Evolutionary conservation across 1,284 basidiomycete species (phyloP), one percentile per base, ranked within the genome.

Genomic region (Ceratobasidium papillatum): DNA sequence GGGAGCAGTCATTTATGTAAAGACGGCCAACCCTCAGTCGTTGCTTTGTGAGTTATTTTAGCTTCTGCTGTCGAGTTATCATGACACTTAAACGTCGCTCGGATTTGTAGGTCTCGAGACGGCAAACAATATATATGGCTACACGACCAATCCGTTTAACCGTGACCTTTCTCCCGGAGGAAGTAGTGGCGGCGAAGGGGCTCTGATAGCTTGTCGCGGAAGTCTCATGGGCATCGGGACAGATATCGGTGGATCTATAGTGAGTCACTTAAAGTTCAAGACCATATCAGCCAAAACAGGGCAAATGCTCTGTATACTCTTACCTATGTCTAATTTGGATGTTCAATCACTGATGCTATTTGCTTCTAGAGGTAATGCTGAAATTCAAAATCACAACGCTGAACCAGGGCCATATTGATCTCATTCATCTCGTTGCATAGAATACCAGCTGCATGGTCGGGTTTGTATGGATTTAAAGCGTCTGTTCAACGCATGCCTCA

Each of bases 101-200:
- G 22, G 30, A 30, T 52, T 43, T 19, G 43, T 76, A 86, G 85
- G 85, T 62, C 79, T 85, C 58, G 86, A 85, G 76, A 87, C 84
- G 63, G 83, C 84, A 76, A 88, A 86, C 78, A 87, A 87, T 75
- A 81, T 89, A 41, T 88, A 84, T 78, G 88, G 88, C 27, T 82
- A 85, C 56, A 86, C 86, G 2, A 65, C 82, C 17, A 89, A 89
- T 78, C 88, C 88, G 12, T 85, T 83, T 80, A 89, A 90, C 79
- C 84, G 84, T 58, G 81, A 81, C 75, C 81, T 88, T 30, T 85
- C 86, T n/a, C 80, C 85, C 1, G 89, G 89, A n/a, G 89, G 89
- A 19, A 87, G 86, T 75, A 87, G 85, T 61, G 89, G 89, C 59
- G 89, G 89, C 43, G 91, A 92, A 81, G 87, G 89, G 52, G 89